Evolutionary conservation across 352 stramenopile species (phyloP), one percentile per base, ranked within the genome.

Genomic region (Phytophthora citrophthora): DNA sequence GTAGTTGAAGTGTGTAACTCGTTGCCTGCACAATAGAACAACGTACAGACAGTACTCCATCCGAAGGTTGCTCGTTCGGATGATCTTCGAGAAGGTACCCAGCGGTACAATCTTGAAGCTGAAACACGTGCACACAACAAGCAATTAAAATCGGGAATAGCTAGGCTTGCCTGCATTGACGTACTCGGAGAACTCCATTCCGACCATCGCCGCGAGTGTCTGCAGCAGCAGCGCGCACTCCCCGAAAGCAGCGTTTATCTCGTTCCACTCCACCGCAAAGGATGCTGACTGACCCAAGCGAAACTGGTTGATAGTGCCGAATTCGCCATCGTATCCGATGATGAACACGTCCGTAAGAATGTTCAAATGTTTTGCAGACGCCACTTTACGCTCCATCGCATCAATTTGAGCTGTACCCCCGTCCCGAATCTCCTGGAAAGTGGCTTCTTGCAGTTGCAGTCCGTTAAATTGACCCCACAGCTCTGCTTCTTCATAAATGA

Each of bases 51-150:
- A 66, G 48, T 95, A 95, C 54, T 95, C 86, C 88, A 95, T 93
- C 7, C 80, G 82, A 2, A 93, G 56, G 49, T 81, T 89, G 46
- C 76, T 92, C 15, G 83, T 79, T 23, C 88, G 83, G 18, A 94
- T 86, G 15, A 97, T 79, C 54, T 96, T 96, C 29, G 88, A 96
- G 18, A 91, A 91, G 60, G 84, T 97, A 0, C 91, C 91, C 6
- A 96, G 65, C 3, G 88, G 86, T 11, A 97, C 76, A 45, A 97
- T 83, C 66, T 93, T 90, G 59, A 93, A 95, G 61, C 87, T 93
- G 31, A 13, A 31, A 50, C 41, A 10, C 51, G 70, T 53, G 47
- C 26, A 23, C 10, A 41, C 9, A 53, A 48, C 58, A 36, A 70
- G 39, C 26, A 51, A 5, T 15, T 44, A 44, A 36, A 18, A 24